These are phyloP conservation scores for Barnettozyma vustinii DNA, from an alignment of 805 yeast species.

Conservation along the genomic window DNA sequence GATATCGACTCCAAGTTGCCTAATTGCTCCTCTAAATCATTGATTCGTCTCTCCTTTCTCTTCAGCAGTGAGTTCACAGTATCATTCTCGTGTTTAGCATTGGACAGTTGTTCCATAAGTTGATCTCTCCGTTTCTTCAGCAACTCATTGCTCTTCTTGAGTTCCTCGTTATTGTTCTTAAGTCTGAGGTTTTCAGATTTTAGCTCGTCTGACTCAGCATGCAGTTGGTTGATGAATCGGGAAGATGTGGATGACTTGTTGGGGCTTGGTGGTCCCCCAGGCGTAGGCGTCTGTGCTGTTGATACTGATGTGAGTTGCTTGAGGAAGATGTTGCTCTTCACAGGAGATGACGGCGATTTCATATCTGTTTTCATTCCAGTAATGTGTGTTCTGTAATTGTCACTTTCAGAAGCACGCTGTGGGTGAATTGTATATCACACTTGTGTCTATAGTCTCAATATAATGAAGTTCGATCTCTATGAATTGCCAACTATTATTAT, in stretches of 20 bases:
- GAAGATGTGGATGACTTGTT: constrained; percentile 15
- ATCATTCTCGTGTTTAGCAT: constrained; percentile 72
- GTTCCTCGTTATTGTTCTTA: constrained; percentile 44
- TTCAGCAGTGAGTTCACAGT: constrained; percentile 62
- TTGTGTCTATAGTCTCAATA: neutral
- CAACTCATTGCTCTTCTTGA: constrained; percentile 48
- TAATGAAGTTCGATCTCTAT: neutral
- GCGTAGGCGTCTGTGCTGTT: neutral
- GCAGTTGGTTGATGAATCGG: constrained; percentile 39
- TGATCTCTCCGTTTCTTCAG: constrained; percentile 45
- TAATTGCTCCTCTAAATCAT: constrained; percentile 58
- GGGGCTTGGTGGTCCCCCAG: constrained; percentile 3
- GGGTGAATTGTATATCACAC: neutral
- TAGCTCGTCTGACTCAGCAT: constrained; percentile 47
- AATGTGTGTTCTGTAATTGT: neutral
- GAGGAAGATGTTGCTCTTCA: neutral
- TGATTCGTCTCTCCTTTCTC: constrained; percentile 64
- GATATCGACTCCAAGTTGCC: constrained; percentile 40
- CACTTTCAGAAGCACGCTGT: neutral
- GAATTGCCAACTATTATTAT: neutral
- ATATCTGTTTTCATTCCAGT: neutral
- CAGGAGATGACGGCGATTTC: neutral
- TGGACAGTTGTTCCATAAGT: constrained; percentile 58
- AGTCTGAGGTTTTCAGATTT: constrained; percentile 33
- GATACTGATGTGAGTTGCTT: neutral